Evolutionary conservation across 257 asterid genomes (phyloP).

Genomic region (Prunella vulgaris): DNA sequence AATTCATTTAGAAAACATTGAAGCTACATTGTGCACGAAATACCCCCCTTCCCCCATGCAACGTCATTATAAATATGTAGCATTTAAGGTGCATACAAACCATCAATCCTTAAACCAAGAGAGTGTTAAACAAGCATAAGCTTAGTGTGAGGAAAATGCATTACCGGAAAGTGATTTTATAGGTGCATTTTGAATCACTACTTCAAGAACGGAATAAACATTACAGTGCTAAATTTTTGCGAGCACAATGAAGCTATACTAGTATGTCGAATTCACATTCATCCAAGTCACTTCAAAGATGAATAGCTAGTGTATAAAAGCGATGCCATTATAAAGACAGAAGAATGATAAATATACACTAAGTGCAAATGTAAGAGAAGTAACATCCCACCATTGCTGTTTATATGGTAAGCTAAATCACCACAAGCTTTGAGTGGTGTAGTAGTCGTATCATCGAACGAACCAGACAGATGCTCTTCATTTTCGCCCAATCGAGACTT

Average conservation of each 20-base stretch:
- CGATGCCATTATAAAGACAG: neutral
- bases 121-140: neutral
- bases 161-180: neutral
- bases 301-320: neutral
- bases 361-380: conserved; percentile 9
- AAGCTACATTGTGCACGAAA: neutral
- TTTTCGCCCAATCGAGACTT: conserved; percentile 34
- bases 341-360: too few relatives aligned
- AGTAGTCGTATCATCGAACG: conserved; percentile 48
- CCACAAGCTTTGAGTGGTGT: conserved; percentile 87
- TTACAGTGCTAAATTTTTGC: neutral
- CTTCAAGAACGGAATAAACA: neutral
- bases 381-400: conserved; percentile 33
- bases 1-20: conserved; percentile 16
- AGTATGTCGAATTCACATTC: neutral
- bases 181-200: neutral
- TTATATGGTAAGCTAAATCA: conserved; percentile 50
- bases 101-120: conserved; percentile 8
- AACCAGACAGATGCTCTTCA: conserved; percentile 38
- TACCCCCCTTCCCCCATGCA: neutral
- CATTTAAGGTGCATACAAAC: neutral
- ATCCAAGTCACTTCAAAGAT: neutral
- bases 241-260: neutral
- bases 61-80: neutral
- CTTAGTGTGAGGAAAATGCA: neutral